Evolutionary conservation across 1,139 yeast species (phyloP), one percentile per base, ranked within the genome.

Genomic region (Hyphopichia burtonii): DNA sequence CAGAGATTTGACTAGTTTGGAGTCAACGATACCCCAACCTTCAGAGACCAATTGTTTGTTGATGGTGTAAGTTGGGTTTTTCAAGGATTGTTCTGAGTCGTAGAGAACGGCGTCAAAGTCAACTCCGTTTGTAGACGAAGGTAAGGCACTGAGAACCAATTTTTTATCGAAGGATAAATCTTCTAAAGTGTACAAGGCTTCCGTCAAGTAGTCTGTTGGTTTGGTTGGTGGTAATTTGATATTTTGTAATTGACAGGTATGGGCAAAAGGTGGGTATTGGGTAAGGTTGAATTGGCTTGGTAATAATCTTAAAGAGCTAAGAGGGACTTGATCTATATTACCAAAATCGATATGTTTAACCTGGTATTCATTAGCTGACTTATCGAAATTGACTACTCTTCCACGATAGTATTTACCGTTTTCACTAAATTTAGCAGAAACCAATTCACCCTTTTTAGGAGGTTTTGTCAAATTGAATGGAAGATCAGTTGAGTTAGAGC

Each of bases 291-390:
- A 83, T 51, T 75, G 75, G 22, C 72, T 47, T 12, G 91, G 87
- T 44, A 86, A 71, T 1, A 69, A 66, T 49, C 85, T 68, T 48
- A 86, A 65, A 15, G 78, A 61, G 6, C 70, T 49, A 39, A 71
- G 55, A 14, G 78, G 54, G 20, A 82, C 80, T 38, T 61, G 59
- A 51, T 80, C 85, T 36, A 69, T 56, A 41, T 79, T 78, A 38
- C 93, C 93, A 49, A 79, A 80, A 58, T 86, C 94, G 44, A 84
- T 61, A 49, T 82, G 83, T 52, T 75, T 74, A 18, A 85, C 82
- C 39, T 76, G 74, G 51, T 65, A 80, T 45, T 66, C 66, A 43
- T 65, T 64, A 25, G 74, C 55, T 8, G 73, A 52, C 49, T 74
- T 74, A 50, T 84, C 87, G 46, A 70, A 69, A 14, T 69, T 63